Evolutionary conservation across 2,329 filamentous ascomycete species (phyloP), one percentile per base, ranked within the genome.

Genomic region (Penicillium sp.): DNA sequence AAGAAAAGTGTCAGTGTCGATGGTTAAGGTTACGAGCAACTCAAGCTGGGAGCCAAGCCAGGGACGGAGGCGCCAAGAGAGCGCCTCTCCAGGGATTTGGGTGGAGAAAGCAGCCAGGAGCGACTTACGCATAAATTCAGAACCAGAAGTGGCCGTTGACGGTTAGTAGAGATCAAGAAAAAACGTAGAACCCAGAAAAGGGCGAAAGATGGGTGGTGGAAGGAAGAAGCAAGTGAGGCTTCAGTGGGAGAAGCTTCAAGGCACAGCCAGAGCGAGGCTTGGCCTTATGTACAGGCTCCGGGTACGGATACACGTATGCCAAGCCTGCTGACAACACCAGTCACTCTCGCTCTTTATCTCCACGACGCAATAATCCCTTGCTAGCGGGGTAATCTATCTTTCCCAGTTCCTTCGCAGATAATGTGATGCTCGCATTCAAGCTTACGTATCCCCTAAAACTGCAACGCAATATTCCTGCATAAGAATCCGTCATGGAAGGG

Each of bases 71-170:
- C 21, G 53, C 26, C 53, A 46, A 53, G 52, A 57, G 55, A 30
- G 45, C 15, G 26, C 21, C n/a, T 49, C 66, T 68, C 61, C 31
- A 60, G 62, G 41, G 41, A 38, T 15, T 9, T 2, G 5, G 51
- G 56, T 23, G 35, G 35, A 11, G 52, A 49, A 13, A 44, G 53
- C 41, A 47, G 57, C 31, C 30, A 21, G 21, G 41, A 30, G 7
- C 13, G 35, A 75, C 73, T 69, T 63, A 76, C 73, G 73, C 73
- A 76, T 76, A 70, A 73, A 76, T 75, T 72, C 69, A 71, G 64
- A 64, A 72, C 62, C 62, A 70, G 61, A 31, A 30, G n/a, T 53
- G 46, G 60, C 53, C 50, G 61, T 57, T 52, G 60, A 50, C 46
- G 47, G 46, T 44, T 48, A 47, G 56, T 51, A 21, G 26, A 49